Evolutionary conservation across 2,329 filamentous ascomycete genomes (phyloP).

Genomic region (Penicillium sp.): DNA sequence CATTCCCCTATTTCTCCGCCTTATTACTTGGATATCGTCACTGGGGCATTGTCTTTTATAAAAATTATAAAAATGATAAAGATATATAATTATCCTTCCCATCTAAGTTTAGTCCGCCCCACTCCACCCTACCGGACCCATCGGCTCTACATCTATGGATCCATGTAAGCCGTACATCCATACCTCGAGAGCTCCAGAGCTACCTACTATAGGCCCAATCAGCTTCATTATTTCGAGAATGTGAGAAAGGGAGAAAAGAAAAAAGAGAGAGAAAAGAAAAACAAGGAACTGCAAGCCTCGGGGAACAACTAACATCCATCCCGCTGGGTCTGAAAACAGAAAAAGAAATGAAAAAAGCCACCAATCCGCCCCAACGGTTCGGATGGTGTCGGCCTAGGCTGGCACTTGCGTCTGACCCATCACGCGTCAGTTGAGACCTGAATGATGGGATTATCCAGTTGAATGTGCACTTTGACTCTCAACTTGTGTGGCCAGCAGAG

Average conservation of each 20-base stretch:
- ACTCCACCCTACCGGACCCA: background rate
- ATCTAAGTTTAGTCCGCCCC: background rate
- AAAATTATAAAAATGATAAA: too few relatives aligned
- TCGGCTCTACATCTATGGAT: background rate
- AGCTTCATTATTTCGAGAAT: background rate
- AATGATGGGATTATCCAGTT: slow-evolving; percentile 10
- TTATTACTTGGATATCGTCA: background rate
- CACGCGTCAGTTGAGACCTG: slow-evolving; percentile 29
- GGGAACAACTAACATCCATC: slow-evolving; percentile 2
- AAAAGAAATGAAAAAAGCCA: background rate
- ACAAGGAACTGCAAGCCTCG: background rate
- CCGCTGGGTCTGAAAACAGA: background rate
- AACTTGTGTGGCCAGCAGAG: slow-evolving; percentile 1
- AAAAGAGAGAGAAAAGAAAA: background rate
- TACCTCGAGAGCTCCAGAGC: background rate
- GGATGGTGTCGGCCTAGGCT: slow-evolving; percentile 2
- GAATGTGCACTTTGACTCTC: background rate
- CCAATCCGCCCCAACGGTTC: slow-evolving; percentile 8
- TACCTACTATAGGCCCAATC: background rate
- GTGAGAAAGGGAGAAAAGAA: background rate
- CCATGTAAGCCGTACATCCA: background rate
- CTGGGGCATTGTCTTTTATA: background rate
- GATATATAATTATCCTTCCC: background rate
- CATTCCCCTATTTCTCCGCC: slow-evolving; percentile 9
- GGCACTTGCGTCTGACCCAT: slow-evolving; percentile 28